A percentile compares a stretch with the other conserved stretches of the same genome.
Conservation (phyloP, 371 early-diverging fungal genomes). For the Rhizopus stolonifer region DNA sequence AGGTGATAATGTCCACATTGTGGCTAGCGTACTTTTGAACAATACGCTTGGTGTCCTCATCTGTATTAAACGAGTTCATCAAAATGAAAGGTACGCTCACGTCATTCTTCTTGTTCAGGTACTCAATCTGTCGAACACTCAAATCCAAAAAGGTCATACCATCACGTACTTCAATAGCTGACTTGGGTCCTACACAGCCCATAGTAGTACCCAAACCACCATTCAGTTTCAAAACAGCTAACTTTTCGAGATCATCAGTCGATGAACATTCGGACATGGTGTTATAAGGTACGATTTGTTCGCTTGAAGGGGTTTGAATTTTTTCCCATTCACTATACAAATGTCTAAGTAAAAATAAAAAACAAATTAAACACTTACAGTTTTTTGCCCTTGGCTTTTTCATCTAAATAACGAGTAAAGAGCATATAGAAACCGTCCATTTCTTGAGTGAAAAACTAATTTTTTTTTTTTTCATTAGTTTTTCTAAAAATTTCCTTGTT, state of each 20-base stretch:
- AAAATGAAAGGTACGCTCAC: constrained; percentile 96
- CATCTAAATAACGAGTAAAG: constrained; percentile 84
- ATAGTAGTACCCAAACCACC: constrained; percentile 99
- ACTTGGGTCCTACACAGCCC: constrained; percentile 99
- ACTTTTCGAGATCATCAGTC: constrained; percentile 76
- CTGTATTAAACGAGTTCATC: constrained; percentile 99
- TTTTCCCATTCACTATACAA: constrained; percentile 93
- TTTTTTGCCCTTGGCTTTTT: constrained; percentile 78
- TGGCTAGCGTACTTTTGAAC: constrained; percentile 95
- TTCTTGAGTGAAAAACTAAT: constrained; percentile 59
- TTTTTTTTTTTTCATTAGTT: too few relatives aligned
- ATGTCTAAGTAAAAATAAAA: too few relatives aligned
- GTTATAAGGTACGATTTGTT: constrained; percentile 81
- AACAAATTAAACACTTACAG: too few relatives aligned
- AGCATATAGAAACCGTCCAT: constrained; percentile 94
- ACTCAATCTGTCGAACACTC: constrained; percentile 98
- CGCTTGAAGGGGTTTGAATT: constrained; percentile 87
- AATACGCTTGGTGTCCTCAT: constrained; percentile 95
- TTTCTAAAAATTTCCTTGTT: too few relatives aligned
- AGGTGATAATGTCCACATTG: constrained; percentile 91
- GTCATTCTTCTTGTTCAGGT: constrained; percentile 87
- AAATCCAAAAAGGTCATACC: constrained; percentile 99
- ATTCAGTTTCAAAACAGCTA: constrained; percentile 98
- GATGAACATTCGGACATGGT: constrained; percentile 55
- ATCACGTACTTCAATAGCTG: constrained; percentile 98